Evolutionary conservation across 805 yeast genomes (phyloP).

Genomic region (Sporopachydermia quercuum): DNA sequence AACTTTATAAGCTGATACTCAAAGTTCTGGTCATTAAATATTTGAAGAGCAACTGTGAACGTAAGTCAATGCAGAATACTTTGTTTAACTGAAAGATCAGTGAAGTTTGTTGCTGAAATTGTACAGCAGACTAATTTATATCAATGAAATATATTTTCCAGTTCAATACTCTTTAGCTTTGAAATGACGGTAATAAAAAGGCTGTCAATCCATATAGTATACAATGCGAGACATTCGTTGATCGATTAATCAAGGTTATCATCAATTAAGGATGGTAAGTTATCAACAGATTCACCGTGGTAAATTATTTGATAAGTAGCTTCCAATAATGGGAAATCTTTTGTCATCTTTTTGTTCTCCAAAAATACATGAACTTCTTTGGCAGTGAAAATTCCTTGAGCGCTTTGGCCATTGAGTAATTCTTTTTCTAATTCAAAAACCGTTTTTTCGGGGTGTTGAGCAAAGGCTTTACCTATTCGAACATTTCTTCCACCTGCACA

Average conservation of each 20-base stretch:
- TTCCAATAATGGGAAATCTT: slow-evolving; percentile 70
- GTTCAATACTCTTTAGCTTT: no score
- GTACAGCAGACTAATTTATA: no score
- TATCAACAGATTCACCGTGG: slow-evolving; percentile 58
- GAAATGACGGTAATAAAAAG: no score
- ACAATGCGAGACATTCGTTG: no score
- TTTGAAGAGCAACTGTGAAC: no score
- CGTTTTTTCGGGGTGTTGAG: slow-evolving; percentile 49
- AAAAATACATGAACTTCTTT: slow-evolving; percentile 84
- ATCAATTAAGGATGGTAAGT: slow-evolving; percentile 59
- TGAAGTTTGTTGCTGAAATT: no score
- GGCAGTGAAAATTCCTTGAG: slow-evolving; percentile 88
- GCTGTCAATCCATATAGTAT: no score
- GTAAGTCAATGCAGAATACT: no score
- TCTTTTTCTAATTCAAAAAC: slow-evolving; percentile 76
- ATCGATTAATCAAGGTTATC: slow-evolving; percentile 19
- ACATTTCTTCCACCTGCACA: slow-evolving; percentile 97
- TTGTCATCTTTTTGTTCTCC: slow-evolving; percentile 31
- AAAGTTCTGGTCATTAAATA: no score
- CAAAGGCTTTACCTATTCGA: slow-evolving; percentile 77
- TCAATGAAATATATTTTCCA: no score
- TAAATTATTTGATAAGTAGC: slow-evolving; percentile 75
- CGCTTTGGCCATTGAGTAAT: slow-evolving; percentile 86
- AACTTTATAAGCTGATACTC: no score
- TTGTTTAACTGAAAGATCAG: no score